Evolutionary conservation across 257 asterid species (phyloP), one percentile per base, ranked within the genome.

Genomic region (Thymus mandschuricus): DNA sequence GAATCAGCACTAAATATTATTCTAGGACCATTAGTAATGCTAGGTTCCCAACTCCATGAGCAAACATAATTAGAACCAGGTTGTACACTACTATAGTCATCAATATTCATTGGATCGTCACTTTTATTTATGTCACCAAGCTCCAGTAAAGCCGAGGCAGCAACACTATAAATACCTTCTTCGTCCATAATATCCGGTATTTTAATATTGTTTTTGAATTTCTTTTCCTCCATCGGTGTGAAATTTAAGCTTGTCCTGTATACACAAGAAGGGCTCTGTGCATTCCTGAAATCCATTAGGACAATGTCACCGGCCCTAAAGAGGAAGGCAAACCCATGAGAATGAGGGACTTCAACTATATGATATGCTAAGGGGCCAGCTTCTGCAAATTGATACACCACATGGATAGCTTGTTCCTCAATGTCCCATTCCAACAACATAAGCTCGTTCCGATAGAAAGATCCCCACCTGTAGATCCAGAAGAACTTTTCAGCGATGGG

Each of bases 31-130:
- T 80, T 78, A 51, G 64, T 30, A 34, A 40, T 76, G 69, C 84
- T 86, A 64, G 97, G 95, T 79, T 89, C 92, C 99, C 99, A 94
- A 76, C 96, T 86, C 98, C 99, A 94, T 8, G 99, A 86, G 81
- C 98, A 91, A 35, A 86, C 85, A 81, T 79, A 88, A 76, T 91
- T 91, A 54, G 82, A 73, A 68, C 96, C 94, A 55, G 95, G 92
- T 74, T 83, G 87, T 62, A 80, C 73, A 70, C 62, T 69, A 61
- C 77, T 80, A 71, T 81, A 88, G 75, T 77, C 88, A 82, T 94
- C 99, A 64, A 94, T 80, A 44, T 84, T 94, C 99, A 94, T 92
- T 5, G 99, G 90, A 71, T 91, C 89, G 51, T 84, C 96, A 71
- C 81, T 84, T 83, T 86, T 89, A 83, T 87, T 78, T 77, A 86